Percentiles rank a stretch among this genome's conserved stretches.
phyloP scores from a whole-genome alignment of 306 rosid species.

The Citrullus mucosospermus region DNA sequence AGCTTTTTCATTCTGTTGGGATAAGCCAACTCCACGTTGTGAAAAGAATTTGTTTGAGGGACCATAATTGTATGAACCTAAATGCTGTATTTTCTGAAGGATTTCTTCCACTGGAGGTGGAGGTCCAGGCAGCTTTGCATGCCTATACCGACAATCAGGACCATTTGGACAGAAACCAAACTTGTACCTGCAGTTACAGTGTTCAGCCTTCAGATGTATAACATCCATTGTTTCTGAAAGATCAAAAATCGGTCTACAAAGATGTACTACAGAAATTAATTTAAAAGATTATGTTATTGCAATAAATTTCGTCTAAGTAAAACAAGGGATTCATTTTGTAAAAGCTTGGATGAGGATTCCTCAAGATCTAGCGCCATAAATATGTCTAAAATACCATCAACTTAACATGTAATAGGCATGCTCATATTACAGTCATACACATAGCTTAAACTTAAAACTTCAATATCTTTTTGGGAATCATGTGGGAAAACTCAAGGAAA shows the following conservation, averaged over 20 bases:
- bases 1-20: constrained; percentile 66
- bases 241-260: background rate
- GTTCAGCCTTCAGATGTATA: background rate
- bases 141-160: constrained; percentile 95
- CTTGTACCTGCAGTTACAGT: constrained; percentile 70
- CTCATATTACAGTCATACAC: background rate
- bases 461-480: background rate
- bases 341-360: background rate
- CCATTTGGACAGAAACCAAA: constrained; percentile 99
- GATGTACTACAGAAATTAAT: background rate
- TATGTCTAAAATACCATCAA: background rate
- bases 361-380: background rate
- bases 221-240: background rate
- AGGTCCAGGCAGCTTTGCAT: constrained; percentile 87
- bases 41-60: constrained; percentile 56
- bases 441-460: background rate
- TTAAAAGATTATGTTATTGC: background rate
- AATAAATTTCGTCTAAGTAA: background rate
- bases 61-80: constrained; percentile 62
- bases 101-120: constrained; percentile 95
- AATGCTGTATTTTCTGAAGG: constrained; percentile 94
- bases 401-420: background rate
- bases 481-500: background rate
- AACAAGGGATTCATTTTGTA: background rate
- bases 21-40: constrained; percentile 49